These are phyloP conservation scores for Ramularia endophylla DNA, from an alignment of 2,329 filamentous ascomycete genomes.

Conservation along the genomic window DNA sequence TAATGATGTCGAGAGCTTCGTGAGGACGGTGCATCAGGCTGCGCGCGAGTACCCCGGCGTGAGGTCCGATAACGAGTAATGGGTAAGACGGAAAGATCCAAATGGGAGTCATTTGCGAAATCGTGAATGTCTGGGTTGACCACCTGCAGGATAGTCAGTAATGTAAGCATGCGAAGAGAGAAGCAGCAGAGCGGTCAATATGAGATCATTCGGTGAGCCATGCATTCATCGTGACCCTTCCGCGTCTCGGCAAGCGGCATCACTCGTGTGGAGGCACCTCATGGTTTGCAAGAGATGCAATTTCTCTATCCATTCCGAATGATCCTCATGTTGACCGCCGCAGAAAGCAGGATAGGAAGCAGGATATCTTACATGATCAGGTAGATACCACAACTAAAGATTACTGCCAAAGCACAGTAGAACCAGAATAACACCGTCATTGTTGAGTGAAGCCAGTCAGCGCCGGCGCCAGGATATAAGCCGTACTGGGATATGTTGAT, in stretches of 20 bases:
- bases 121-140: slow-evolving; percentile 62
- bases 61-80: slow-evolving; percentile 67
- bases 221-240: too few relatives aligned
- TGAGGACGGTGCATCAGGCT: slow-evolving; percentile 36
- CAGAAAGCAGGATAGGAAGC: too few relatives aligned
- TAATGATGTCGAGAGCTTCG: slow-evolving; percentile 49
- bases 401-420: slow-evolving; percentile 61
- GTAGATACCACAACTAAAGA: slow-evolving; percentile 66
- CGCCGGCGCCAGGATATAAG: slow-evolving; percentile 40
- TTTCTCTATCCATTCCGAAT: too few relatives aligned
- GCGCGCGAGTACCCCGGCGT: slow-evolving; percentile 55
- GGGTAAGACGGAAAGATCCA: slow-evolving; percentile 88
- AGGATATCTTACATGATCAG: slow-evolving; percentile 56
- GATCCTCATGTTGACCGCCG: too few relatives aligned
- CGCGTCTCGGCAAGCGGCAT: too few relatives aligned
- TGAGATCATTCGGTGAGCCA: too few relatives aligned
- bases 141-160: slow-evolving; percentile 47
- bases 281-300: too few relatives aligned
- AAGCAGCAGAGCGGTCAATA: too few relatives aligned
- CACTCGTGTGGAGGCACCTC: too few relatives aligned
- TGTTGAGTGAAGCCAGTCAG: slow-evolving; percentile 47
- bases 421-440: slow-evolving; percentile 70
- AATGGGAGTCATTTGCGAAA: slow-evolving; percentile 78
- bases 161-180: too few relatives aligned
- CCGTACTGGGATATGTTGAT: slow-evolving; percentile 75